These are phyloP conservation scores for Lactarius trivialis DNA, from an alignment of 768 basidiomycete genomes.

Conservation along the genomic window DNA sequence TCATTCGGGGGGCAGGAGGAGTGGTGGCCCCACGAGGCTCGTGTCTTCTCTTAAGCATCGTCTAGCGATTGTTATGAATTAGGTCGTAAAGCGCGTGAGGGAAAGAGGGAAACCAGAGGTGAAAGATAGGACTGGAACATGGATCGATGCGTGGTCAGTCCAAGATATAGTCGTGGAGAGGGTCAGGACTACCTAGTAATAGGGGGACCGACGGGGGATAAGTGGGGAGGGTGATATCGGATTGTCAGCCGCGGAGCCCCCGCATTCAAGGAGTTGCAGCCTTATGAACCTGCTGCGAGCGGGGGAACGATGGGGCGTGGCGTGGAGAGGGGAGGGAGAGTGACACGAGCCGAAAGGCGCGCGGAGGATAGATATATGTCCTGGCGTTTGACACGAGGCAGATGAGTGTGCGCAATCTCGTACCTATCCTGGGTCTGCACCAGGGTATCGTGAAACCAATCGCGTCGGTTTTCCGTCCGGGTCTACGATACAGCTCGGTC, in stretches of 20 bases:
- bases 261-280: conserved; percentile 19
- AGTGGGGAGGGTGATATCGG: background rate
- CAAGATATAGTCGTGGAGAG: background rate
- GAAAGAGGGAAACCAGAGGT: background rate
- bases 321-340: background rate
- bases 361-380: conserved; percentile 16
- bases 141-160: conserved; percentile 1
- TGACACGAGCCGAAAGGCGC: background rate
- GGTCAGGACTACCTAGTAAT: conserved; percentile 6
- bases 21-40: background rate
- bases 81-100: conserved; percentile 11
- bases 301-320: conserved; percentile 12
- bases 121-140: background rate
- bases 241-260: conserved; percentile 20
- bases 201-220: background rate
- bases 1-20: conserved; percentile 19
- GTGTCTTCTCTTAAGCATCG: conserved; percentile 9
- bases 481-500: conserved; percentile 15
- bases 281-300: conserved; percentile 22
- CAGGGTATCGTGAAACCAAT: conserved; percentile 10
- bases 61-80: conserved; percentile 8
- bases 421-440: conserved; percentile 16
- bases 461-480: conserved; percentile 5
- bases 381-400: conserved; percentile 23
- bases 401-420: conserved; percentile 17